Evolutionary conservation across 495 filamentous ascomycete species (phyloP), one percentile per base, ranked within the genome.

Genomic region (Aspergillus sparsus): DNA sequence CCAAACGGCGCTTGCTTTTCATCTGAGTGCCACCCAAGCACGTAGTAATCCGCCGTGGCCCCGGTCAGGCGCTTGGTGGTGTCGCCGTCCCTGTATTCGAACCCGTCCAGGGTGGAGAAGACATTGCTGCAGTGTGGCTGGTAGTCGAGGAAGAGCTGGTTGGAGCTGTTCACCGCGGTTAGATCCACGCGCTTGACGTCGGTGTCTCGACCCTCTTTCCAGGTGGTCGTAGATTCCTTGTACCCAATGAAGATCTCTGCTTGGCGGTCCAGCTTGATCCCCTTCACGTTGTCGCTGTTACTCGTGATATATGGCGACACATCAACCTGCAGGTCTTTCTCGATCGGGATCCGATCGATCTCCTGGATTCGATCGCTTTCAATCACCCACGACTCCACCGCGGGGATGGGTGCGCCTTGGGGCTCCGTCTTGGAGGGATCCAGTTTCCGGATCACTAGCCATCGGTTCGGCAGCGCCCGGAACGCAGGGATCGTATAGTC

Each of bases 61-160:
- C 21, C 16, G 5, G 42, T 15, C 4, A 78, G 60, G 37, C 73
- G 61, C 47, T 53, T 2, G 37, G 37, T 41, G 6, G 15, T 52
- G 2, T 35, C 18, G 5, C 67, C 57, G 12, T 61, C 58, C 8
- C n/a, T 31, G 49, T 79, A 83, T 7, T 51, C 46, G 18, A 85
- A 80, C 21, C 68, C 69, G 63, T 85, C 82, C 6, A 80, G 21
- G 10, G 78, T 79, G 18, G 66, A 72, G 58, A 85, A 83, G 0
- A 85, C 82, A 64, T 80, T 83, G 32, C 58, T 54, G 50, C 77
- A 75, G 42, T 85, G 82, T 0, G 65, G 63, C 46, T 72, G 68
- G 52, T 76, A 86, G 63, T 86, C 83, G 1, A 76, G 57, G 58
- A 85, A 84, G 2, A 85, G 68, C 7, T 61, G 74, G 54, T 85